Evolutionary conservation across 371 early-diverging fungal species (phyloP).

Genomic region (Saksenaea vasiformis): DNA sequence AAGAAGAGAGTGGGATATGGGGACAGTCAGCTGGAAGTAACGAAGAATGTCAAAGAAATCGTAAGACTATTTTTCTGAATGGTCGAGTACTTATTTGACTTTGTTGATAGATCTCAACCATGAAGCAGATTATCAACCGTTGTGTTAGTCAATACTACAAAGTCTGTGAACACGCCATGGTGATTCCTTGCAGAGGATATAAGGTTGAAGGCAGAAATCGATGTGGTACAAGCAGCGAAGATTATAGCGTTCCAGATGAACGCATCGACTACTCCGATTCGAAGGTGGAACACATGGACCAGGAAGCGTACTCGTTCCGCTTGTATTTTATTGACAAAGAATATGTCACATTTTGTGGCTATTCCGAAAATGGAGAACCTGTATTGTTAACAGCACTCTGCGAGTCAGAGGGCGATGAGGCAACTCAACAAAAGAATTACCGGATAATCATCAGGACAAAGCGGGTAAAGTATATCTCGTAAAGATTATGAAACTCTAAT

Average conservation of each 20-base stretch:
- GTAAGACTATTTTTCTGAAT: conserved; percentile 12
- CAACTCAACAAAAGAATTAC: conserved; percentile 19
- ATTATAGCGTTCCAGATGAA: not conserved
- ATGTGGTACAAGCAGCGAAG: conserved; percentile 10
- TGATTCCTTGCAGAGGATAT: conserved; percentile 31
- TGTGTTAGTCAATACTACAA: conserved; percentile 27
- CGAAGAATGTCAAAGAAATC: conserved; percentile 30
- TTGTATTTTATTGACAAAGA: conserved; percentile 37
- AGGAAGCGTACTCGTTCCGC: conserved; percentile 37
- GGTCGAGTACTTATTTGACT: not conserved
- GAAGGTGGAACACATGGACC: conserved; percentile 31
- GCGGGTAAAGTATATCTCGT: conserved; percentile 21
- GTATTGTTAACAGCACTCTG: conserved; percentile 17
- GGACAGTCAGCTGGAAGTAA: conserved; percentile 10
- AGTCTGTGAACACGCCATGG: conserved; percentile 20
- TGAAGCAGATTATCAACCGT: conserved; percentile 25
- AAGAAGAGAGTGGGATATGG: not conserved
- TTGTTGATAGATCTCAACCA: conserved; percentile 11
- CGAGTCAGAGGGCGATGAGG: conserved; percentile 10
- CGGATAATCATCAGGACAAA: conserved; percentile 38
- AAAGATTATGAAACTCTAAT: not conserved
- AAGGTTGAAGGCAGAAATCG: conserved; percentile 26
- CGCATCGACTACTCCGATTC: conserved; percentile 8
- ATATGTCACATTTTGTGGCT: conserved; percentile 39
- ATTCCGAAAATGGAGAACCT: conserved; percentile 15